Conservation (phyloP, 495 filamentous ascomycete species). For the Aspergillus ellipticus region DNA sequence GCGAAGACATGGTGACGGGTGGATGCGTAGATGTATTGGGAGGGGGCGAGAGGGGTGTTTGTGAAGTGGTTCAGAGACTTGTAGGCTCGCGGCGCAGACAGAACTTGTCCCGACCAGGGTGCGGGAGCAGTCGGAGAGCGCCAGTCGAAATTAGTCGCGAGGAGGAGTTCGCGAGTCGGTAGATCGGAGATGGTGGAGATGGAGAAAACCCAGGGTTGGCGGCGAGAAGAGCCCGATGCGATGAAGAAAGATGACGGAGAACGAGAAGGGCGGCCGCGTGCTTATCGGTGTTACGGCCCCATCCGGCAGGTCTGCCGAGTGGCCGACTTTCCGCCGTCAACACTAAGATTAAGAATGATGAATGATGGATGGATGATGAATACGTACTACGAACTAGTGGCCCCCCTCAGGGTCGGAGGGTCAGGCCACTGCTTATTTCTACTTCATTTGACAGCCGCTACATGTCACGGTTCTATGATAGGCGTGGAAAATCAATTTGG, state of each 20-base stretch:
- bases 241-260: background rate
- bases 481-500: too few species aligned
- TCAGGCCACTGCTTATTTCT: slow-evolving; percentile 1
- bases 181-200: background rate
- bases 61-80: background rate
- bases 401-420: background rate
- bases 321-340: background rate
- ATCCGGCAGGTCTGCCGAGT: slow-evolving; percentile 3
- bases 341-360: too few species aligned
- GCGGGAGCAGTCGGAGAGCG: background rate
- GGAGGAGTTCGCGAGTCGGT: background rate
- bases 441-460: background rate
- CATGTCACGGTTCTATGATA: too few species aligned
- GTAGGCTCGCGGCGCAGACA: background rate
- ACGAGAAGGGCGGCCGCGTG: background rate
- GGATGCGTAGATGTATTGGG: background rate
- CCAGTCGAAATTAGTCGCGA: background rate
- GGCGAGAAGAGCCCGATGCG: background rate
- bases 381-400: too few species aligned
- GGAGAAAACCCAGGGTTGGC: background rate
- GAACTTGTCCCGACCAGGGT: background rate
- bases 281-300: slow-evolving; percentile 13
- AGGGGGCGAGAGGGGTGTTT: background rate
- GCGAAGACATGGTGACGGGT: slow-evolving; percentile 40
- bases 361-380: too few species aligned